Evolutionary conservation across 352 stramenopile species (phyloP).

Genomic region (Phytophthora sp.): DNA sequence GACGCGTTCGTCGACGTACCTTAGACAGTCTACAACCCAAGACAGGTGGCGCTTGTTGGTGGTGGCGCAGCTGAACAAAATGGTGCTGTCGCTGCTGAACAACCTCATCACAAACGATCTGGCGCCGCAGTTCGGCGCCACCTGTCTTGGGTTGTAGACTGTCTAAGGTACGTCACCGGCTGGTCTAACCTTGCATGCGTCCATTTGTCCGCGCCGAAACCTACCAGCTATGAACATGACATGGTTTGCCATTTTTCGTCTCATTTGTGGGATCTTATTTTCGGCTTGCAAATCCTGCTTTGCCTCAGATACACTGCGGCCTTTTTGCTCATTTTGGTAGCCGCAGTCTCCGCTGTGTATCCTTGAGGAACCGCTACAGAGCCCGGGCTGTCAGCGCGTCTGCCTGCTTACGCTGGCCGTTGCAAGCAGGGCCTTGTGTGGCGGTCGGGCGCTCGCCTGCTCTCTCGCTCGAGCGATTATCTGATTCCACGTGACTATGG

Average conservation of each 20-base stretch:
- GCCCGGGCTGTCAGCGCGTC: slow-evolving; percentile 22
- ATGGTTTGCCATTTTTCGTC: slow-evolving; percentile 10
- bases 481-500: slow-evolving; percentile 35
- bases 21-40: no score
- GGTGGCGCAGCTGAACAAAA: slow-evolving; percentile 39
- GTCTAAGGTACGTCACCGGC: background rate
- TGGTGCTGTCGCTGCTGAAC: slow-evolving; percentile 59
- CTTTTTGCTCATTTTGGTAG: slow-evolving; percentile 27
- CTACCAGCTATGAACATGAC: slow-evolving; percentile 12
- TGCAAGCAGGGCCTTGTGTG: slow-evolving; percentile 3
- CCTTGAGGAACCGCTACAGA: slow-evolving; percentile 17
- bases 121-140: slow-evolving; percentile 47
- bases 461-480: slow-evolving; percentile 1
- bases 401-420: slow-evolving; percentile 20
- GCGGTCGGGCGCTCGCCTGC: background rate
- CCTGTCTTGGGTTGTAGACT: slow-evolving; percentile 41
- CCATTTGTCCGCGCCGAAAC: background rate
- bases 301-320: background rate
- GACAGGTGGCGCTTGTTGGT: no score
- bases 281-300: no score
- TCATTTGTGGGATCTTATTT: no score
- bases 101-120: slow-evolving; percentile 48
- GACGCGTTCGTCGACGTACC: slow-evolving; percentile 46
- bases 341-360: slow-evolving; percentile 21
- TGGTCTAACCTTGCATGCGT: background rate